Evolutionary conservation across 352 stramenopile species (phyloP).

Genomic region (Phytophthora uliginosa): DNA sequence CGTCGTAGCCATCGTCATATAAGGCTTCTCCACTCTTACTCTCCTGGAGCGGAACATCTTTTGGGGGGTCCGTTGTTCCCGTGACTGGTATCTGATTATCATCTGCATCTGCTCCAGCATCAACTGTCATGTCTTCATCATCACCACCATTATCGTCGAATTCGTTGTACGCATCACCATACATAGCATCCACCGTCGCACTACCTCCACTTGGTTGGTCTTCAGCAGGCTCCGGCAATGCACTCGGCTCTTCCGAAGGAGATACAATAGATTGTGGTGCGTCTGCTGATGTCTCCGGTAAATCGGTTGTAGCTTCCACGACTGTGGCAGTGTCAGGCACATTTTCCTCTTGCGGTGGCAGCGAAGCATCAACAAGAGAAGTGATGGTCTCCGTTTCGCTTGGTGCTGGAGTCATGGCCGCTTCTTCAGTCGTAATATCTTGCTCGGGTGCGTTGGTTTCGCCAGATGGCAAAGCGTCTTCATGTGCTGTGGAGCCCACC

Average conservation of each 20-base stretch:
- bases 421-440: background rate
- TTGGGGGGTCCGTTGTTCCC: slow-evolving; percentile 4
- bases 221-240: background rate
- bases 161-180: slow-evolving; percentile 64
- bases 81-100: slow-evolving; percentile 1
- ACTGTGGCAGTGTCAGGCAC: background rate
- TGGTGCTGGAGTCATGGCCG: background rate
- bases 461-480: background rate
- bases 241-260: slow-evolving; percentile 5
- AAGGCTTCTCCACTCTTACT: slow-evolving; percentile 52
- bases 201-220: slow-evolving; percentile 20
- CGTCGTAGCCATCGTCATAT: slow-evolving; percentile 45
- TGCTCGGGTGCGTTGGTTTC: background rate
- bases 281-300: background rate
- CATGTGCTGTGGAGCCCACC: background rate
- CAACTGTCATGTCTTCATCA: slow-evolving; percentile 42
- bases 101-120: slow-evolving; percentile 29
- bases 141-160: slow-evolving; percentile 60
- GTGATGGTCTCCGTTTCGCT: background rate
- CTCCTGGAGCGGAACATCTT: slow-evolving; percentile 18
- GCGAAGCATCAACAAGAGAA: background rate
- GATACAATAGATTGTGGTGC: background rate
- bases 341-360: background rate
- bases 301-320: background rate
- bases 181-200: slow-evolving; percentile 53